Evolutionary conservation across 1,139 yeast species (phyloP).

Genomic region (Sugiyamaella neomexicana): DNA sequence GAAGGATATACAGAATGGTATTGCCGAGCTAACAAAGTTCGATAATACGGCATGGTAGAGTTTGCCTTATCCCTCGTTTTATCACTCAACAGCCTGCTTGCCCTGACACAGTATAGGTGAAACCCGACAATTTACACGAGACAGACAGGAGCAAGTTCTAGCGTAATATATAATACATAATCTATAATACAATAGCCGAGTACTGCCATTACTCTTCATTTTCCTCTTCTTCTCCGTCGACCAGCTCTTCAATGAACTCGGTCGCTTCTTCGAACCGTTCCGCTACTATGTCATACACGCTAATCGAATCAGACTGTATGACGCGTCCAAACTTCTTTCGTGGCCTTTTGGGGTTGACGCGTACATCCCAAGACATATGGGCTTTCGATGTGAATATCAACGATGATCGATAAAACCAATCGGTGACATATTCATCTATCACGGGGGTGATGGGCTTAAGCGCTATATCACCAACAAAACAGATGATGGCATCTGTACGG

Average conservation of each 20-base stretch:
- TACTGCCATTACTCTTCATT: background rate
- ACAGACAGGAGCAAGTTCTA: too few species aligned
- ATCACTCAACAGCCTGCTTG: background rate
- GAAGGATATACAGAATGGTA: conserved; percentile 73
- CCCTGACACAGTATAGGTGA: too few species aligned
- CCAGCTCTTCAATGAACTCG: conserved; percentile 76
- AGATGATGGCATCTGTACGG: conserved; percentile 71
- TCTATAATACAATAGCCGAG: conserved; percentile 11
- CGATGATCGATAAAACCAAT: conserved; percentile 89
- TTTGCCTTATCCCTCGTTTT: too few species aligned
- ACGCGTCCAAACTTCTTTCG: conserved; percentile 91
- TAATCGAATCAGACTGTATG: conserved; percentile 62
- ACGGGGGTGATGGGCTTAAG: conserved; percentile 79
- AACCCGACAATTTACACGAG: too few species aligned
- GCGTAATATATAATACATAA: background rate
- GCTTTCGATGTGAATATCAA: conserved; percentile 72
- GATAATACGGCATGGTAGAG: conserved; percentile 42
- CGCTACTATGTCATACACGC: conserved; percentile 71
- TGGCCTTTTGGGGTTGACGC: conserved; percentile 65
- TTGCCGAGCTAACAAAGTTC: conserved; percentile 72
- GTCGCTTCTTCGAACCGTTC: conserved; percentile 85
- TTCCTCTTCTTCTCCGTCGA: conserved; percentile 45
- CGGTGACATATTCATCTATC: conserved; percentile 83
- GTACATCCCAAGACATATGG: conserved; percentile 74
- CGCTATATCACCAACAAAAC: conserved; percentile 63